Conservation (phyloP, 169 alveolate species). For the Cystoisospora suis region DNA sequence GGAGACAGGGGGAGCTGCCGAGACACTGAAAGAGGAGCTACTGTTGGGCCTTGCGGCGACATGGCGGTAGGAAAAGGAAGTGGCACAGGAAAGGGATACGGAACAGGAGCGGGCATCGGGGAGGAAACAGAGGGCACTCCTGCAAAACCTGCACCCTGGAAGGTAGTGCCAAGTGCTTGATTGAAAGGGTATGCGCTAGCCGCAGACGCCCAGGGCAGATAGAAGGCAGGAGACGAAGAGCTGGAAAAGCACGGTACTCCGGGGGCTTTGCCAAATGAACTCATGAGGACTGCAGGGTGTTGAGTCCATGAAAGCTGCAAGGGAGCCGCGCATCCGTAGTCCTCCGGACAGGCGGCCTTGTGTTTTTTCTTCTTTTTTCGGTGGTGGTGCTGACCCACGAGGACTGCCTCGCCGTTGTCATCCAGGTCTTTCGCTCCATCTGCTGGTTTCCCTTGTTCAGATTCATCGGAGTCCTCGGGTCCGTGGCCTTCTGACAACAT, state of each 20-base stretch:
- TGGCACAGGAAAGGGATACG: neutral
- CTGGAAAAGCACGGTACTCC: no score
- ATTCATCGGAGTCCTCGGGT: neutral
- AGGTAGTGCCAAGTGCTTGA: no score
- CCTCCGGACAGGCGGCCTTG: no score
- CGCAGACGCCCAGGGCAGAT: no score
- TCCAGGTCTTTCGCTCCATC: neutral
- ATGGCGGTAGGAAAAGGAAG: neutral
- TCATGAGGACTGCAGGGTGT: neutral
- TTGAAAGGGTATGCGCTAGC: no score
- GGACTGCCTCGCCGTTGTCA: neutral
- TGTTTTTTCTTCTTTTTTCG: no score
- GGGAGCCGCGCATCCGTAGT: neutral
- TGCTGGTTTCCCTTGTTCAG: neutral
- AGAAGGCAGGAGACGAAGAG: no score
- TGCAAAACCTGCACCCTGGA: no score
- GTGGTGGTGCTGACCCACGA: neutral
- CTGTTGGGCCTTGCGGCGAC: neutral
- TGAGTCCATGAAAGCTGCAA: neutral
- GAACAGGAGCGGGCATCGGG: slow-evolving; percentile 24
- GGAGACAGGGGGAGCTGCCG: no score
- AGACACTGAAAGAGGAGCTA: no score
- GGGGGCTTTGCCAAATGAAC: no score
- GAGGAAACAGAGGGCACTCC: neutral
- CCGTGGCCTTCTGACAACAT: no score